Base-by-base conservation (phyloP, 2,329 filamentous ascomycete genomes). In the Mycocentrospora acerina region DNA sequence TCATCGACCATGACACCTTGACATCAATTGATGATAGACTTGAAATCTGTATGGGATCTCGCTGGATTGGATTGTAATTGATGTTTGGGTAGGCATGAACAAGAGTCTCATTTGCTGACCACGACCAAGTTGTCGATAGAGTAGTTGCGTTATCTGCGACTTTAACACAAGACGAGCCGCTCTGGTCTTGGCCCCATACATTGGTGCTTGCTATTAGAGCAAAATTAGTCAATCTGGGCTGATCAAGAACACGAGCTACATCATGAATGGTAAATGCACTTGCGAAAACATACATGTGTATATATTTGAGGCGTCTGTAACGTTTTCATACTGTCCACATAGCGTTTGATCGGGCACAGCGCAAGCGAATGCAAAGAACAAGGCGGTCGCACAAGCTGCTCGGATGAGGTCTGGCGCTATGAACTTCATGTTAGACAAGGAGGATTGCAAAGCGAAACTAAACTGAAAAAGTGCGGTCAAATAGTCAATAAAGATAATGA, bases 1-100 rank as follows among this genome's bases (percentile, higher is more conserved):
- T 32, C 35, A 38, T 38, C 12, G 35, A 32, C 35, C 35, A 38
- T 9, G 35, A 38, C 8, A 38, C 35, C 24, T 38, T 38, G 14
- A 38, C 35, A 19, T 38, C 35, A 18, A 38, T 27, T 2, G 35
- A 31, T 7, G 29, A 32, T 2, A 38, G 24, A 9, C 32, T 38
- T 24, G 35, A 38, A 7, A 38, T 17, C 24, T 24, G 35, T 6
- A 38, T 38, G 4, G 35, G 35, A 27, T 32, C 29, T 11, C 15
- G 29, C 16, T 32, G 35, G 16, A 38, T 16, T 4, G 35, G 28
- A 22, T 38, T 32, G 24, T 27, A 31, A 16, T 38, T 38, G 29
- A 38, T 32, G 16, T 38, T 38, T 19, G 35, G 35, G 16, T 38
- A 38, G 4, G 35, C 35, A 15, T 38, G 35, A 24, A 38, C 35